Evolutionary conservation across 1,139 yeast genomes (phyloP), one percentile per base, ranked within the genome.

Genomic region (Yamadazyma oceani): DNA sequence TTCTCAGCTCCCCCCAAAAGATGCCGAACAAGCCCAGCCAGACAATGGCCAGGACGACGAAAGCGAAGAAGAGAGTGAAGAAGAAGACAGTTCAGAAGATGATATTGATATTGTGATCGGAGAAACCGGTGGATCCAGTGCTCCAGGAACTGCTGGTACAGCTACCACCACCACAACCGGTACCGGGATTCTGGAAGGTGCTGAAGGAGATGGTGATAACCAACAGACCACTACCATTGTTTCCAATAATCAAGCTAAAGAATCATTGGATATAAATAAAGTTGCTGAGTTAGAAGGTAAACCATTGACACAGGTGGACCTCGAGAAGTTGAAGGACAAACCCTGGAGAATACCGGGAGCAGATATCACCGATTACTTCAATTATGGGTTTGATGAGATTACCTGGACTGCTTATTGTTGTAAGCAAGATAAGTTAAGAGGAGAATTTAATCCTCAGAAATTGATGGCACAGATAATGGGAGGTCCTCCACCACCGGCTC

Each of bases 281-380:
- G 85, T 86, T 13, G 97, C 94, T 0, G 81, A 80, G 43, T 78
- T 75, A 47, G 85, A 90, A 39, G 97, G 96, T 4, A 76, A 80
- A 49, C 95, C 95, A 3, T 69, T 94, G 36, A 86, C 95, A 0
- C 83, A 85, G 49, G 72, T 90, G n/a, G 85, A 87, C 47, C 72
- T 90, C 14, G 95, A 86, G 46, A 84, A 82, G 35, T 66, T 90
- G 33, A 89, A 87, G 48, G 95, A 88, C 46, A 94, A 94, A 64
- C 98, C 98, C 2, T 92, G 99, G 99, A 76, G 98, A 55, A 83
- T 86, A 48, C 97, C 97, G 0, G 97, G 97, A 36, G 96, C 96
- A 3, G 97, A 92, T 60, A 69, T 87, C 31, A 79, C 95, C 2
- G 98, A 92, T 60, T 92, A 89, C 59, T 92, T 92, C 69, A 92